Base-by-base conservation (phyloP, 2,329 filamentous ascomycete species). In the Trichothecium sympodiale region DNA sequence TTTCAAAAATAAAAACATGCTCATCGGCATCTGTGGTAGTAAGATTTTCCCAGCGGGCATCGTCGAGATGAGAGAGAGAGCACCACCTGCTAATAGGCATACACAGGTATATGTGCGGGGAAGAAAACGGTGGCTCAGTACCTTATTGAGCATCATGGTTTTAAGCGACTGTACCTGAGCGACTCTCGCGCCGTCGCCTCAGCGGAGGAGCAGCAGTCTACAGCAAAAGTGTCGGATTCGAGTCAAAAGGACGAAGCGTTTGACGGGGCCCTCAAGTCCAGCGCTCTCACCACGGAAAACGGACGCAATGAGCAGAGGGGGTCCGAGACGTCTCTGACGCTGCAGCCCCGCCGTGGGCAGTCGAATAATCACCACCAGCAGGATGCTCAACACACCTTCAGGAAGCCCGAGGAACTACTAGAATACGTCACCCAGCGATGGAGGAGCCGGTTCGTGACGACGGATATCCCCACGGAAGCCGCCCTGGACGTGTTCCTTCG, bases 91-190 rank as follows among this genome's bases (percentile, higher is more conserved):
- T 46, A 37, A 43, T 34, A 27, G 18, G 38, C 35, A 16, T 14
- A 15, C 29, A 17, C 51, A 91, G 88, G 84, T 51, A 89, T 95
- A 50, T 96, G 88, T 64, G 80, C 89, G 33, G 91, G 91, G 51
- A 96, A 95, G 64, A 80, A 78, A 54, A 85, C 86, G 8, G 84
- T 96, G 44, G 87, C 87, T 39, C 75, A 84, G 37, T 95, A 94
- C 55, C 74, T 98, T 8, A 75, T 88, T 44, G 74, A 87, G 43
- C 75, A 88, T 44, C 83, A 95, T 58, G 77, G 75, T 41, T 98
- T 96, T 61, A 77, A 73, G 41, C 74, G 75, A 32, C 71, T 95
- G 38, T 69, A 74, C 47, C 67, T 94, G 20, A 10, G 20, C 20
- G 20, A 25, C 6, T 25, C 20, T 10, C 20, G 20, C 10, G 6